phyloP scores from a whole-genome alignment of 495 filamentous ascomycete species.

The Xylaria scruposa region DNA sequence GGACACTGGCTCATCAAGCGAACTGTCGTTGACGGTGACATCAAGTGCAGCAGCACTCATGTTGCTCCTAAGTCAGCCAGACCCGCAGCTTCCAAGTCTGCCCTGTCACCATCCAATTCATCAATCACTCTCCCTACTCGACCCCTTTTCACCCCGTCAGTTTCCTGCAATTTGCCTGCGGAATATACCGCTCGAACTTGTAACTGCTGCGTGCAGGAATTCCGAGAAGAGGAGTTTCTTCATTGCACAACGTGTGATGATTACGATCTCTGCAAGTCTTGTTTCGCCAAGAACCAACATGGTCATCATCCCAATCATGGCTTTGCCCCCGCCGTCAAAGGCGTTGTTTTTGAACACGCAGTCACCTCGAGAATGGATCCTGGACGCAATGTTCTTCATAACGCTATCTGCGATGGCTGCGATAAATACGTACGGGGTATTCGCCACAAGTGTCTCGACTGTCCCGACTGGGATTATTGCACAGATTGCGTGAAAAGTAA shows the following conservation, averaged over 20 bases:
- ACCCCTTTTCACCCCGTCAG: slow-evolving; percentile 31
- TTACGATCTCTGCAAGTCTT: slow-evolving; percentile 87
- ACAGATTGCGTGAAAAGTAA: slow-evolving; percentile 73
- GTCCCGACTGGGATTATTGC: slow-evolving; percentile 98
- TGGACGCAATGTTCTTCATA: slow-evolving; percentile 83
- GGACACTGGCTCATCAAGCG: slow-evolving; percentile 96
- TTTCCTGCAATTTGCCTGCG: background rate
- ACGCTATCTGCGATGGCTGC: slow-evolving; percentile 93
- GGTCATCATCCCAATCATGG: slow-evolving; percentile 92
- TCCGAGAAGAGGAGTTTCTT: slow-evolving; percentile 78
- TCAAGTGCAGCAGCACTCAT: slow-evolving; percentile 86
- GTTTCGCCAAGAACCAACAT: slow-evolving; percentile 77
- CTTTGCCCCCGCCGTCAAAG: slow-evolving; percentile 70
- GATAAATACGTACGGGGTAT: slow-evolving; percentile 87
- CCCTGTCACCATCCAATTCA: background rate
- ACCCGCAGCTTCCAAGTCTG: slow-evolving; percentile 18
- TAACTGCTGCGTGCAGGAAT: slow-evolving; percentile 86
- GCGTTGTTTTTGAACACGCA: slow-evolving; percentile 59
- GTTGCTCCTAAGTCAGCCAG: slow-evolving; percentile 59
- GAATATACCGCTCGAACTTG: slow-evolving; percentile 72
- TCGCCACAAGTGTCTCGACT: slow-evolving; percentile 96
- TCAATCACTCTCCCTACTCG: background rate
- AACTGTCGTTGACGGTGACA: slow-evolving; percentile 74
- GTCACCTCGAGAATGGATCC: slow-evolving; percentile 71
- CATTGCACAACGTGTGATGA: slow-evolving; percentile 87